phyloP scores from a whole-genome alignment of 176 grass and related monocot genomes.

The Zizania latifolia region DNA sequence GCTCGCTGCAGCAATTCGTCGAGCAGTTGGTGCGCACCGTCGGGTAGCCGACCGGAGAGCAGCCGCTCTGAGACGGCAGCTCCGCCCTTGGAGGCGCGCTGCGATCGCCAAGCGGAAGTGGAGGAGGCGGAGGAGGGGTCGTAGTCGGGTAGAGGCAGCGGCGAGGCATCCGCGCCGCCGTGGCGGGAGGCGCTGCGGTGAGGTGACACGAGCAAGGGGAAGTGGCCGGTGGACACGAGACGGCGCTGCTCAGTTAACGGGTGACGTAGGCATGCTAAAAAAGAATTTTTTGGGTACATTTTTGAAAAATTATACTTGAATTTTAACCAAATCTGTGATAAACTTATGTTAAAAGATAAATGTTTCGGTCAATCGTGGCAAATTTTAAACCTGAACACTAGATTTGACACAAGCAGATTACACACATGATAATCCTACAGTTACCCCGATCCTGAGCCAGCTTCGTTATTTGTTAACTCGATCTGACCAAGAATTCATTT shows the following conservation, averaged over 20 bases:
- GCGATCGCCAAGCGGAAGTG: background rate
- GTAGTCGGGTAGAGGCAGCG: background rate
- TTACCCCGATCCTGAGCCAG: background rate
- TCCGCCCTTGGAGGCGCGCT: background rate
- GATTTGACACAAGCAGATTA: background rate
- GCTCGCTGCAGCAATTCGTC: background rate
- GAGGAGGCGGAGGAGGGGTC: background rate
- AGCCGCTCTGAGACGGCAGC: background rate
- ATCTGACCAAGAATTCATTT: background rate
- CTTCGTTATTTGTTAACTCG: background rate
- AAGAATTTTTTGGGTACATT: background rate
- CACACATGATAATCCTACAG: background rate
- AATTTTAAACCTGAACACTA: too few relatives aligned
- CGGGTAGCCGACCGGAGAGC: too few relatives aligned
- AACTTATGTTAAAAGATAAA: background rate
- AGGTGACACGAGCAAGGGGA: background rate
- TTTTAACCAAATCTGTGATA: background rate
- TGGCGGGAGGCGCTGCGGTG: too few relatives aligned
- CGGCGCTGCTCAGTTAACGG: too few relatives aligned
- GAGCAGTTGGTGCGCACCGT: background rate
- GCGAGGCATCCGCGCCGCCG: too few relatives aligned
- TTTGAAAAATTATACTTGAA: background rate
- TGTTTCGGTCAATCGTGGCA: background rate
- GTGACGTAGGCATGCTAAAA: background rate
- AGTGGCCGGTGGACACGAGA: background rate